A percentile compares a stretch with the other conserved stretches of the same genome.
Conservation (phyloP, 2,329 filamentous ascomycete species). For the Epichloe typhina region DNA sequence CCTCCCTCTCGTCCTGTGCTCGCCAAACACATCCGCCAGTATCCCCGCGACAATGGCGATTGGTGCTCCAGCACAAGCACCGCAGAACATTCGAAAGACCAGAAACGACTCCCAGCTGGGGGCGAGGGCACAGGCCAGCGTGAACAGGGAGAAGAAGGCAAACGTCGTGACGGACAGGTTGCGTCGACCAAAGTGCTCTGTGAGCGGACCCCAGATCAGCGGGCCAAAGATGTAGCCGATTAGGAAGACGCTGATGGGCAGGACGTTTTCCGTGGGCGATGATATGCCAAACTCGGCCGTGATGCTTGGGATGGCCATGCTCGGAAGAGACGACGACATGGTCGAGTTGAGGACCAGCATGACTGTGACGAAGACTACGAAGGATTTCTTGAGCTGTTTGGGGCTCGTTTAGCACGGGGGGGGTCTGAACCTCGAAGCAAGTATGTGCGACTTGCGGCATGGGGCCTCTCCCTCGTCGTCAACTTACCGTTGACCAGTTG, state of each 20-base stretch:
- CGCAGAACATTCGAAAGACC: conserved; percentile 38
- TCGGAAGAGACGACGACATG: conserved; percentile 50
- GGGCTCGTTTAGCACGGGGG: background rate
- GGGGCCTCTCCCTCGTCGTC: too few species aligned
- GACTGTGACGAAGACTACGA: conserved; percentile 41
- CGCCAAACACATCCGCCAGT: conserved; percentile 49
- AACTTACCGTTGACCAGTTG: conserved; percentile 32
- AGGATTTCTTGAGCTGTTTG: conserved; percentile 36
- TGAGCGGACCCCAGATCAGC: conserved; percentile 50
- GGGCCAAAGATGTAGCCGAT: conserved; percentile 51
- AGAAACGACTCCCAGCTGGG: conserved; percentile 38
- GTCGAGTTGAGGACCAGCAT: conserved; percentile 54
- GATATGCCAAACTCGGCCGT: conserved; percentile 42
- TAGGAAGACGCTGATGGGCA: conserved; percentile 51
- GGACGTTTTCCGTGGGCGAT: conserved; percentile 28
- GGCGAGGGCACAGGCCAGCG: conserved; percentile 38
- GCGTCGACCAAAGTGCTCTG: conserved; percentile 47
- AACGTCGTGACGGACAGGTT: conserved; percentile 29
- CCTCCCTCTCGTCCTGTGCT: conserved; percentile 36
- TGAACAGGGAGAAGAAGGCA: conserved; percentile 31
- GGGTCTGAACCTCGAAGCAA: too few species aligned
- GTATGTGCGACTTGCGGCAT: too few species aligned
- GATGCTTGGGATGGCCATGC: conserved; percentile 48
- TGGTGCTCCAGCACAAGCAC: conserved; percentile 38
- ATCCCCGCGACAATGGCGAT: conserved; percentile 48